A percentile compares a stretch with the other conserved stretches of the same genome.
Conservation (phyloP, 768 basidiomycete species). For the Podaxis rugospora region DNA sequence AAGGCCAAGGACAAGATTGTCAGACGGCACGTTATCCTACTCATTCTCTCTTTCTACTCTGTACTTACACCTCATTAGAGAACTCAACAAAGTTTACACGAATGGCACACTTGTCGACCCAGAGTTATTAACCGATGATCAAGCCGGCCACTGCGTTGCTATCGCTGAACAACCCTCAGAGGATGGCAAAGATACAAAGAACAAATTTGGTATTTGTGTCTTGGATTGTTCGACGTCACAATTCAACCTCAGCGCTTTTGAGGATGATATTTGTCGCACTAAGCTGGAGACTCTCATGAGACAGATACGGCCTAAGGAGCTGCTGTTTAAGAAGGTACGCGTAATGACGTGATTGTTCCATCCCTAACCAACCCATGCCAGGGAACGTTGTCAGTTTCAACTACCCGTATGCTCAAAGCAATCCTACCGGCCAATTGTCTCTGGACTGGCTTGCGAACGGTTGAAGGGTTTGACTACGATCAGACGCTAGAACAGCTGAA, state of each 20-base stretch:
- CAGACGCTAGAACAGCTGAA: constrained; percentile 66
- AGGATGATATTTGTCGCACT: constrained; percentile 91
- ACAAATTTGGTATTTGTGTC: constrained; percentile 83
- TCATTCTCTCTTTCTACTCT: not conserved
- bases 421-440: constrained; percentile 77
- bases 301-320: constrained; percentile 86
- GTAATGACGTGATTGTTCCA: not conserved
- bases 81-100: constrained; percentile 93
- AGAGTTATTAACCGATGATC: constrained; percentile 83
- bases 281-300: constrained; percentile 91
- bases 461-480: constrained; percentile 80
- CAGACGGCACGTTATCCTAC: constrained; percentile 44
- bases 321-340: constrained; percentile 82
- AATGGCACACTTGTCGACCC: constrained; percentile 94
- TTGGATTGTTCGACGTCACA: constrained; percentile 94
- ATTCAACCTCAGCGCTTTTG: constrained; percentile 86
- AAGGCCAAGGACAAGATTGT: constrained; percentile 85
- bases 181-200: constrained; percentile 34
- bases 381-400: constrained; percentile 84
- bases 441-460: constrained; percentile 81
- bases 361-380: constrained; percentile 26
- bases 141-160: constrained; percentile 92
- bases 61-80: constrained; percentile 37
- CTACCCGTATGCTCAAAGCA: constrained; percentile 76
- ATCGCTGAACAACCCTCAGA: constrained; percentile 63